These are phyloP conservation scores for Lachnellula willkommii DNA, from an alignment of 2,329 filamentous ascomycete species.

Conservation along the genomic window DNA sequence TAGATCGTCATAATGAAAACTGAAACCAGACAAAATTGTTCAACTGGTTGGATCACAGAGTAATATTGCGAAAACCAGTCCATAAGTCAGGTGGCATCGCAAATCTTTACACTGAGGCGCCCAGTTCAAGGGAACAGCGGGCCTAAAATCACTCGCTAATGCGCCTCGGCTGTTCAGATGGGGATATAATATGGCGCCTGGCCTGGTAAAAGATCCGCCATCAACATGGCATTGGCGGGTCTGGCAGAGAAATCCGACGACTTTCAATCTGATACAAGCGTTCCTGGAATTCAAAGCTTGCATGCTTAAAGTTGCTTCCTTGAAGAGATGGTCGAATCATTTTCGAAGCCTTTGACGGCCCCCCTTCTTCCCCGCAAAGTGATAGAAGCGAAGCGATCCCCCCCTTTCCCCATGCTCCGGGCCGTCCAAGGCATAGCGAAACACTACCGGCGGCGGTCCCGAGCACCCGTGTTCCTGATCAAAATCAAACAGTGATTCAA, in stretches of 20 bases:
- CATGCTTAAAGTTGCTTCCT: constrained; percentile 8
- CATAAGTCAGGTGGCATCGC: constrained; percentile 11
- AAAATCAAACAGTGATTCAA: constrained; percentile 9
- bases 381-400: constrained; percentile 2
- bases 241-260: constrained; percentile 4
- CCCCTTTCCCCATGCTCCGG: constrained; percentile 12
- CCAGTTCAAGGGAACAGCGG: constrained; percentile 20
- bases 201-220: constrained; percentile 9
- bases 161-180: constrained; percentile 14
- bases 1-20: constrained; percentile 12
- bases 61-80: constrained; percentile 3
- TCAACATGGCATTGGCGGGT: constrained; percentile 13
- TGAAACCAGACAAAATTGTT: constrained; percentile 11
- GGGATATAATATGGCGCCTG: constrained; percentile 13
- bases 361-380: constrained; percentile 17
- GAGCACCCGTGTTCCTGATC: constrained; percentile 12
- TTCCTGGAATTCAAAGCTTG: constrained; percentile 23
- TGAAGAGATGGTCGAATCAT: constrained; percentile 9
- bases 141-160: constrained; percentile 20
- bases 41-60: constrained; percentile 12
- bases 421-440: constrained; percentile 15
- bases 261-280: constrained; percentile 24
- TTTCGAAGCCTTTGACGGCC: constrained; percentile 1
- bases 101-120: constrained; percentile 5
- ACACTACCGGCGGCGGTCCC: constrained; percentile 12